Percentiles rank a stretch among this genome's conserved stretches.
phyloP scores from a whole-genome alignment of 192 early-diverging fungal species.

The Coemansia sp. region DNA sequence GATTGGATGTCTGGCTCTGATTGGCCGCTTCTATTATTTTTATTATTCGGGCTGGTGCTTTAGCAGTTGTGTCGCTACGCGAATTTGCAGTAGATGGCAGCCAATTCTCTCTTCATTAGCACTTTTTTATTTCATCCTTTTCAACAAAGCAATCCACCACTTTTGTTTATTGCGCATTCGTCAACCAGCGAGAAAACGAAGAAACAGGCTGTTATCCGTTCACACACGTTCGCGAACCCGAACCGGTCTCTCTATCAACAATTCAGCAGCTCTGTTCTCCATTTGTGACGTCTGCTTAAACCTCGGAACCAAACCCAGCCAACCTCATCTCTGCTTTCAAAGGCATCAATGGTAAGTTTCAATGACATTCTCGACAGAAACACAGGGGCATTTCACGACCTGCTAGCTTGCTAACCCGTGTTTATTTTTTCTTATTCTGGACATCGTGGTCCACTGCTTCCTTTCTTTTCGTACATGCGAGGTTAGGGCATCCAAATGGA shows the following conservation, averaged over 20 bases:
- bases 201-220: neutral
- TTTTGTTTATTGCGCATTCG: neutral
- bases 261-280: neutral
- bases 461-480: no score
- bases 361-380: neutral
- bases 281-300: neutral
- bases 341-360: constrained; percentile 2
- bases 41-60: neutral
- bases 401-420: no score
- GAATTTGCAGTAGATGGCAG: neutral
- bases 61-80: neutral
- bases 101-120: neutral
- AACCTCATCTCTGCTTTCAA: neutral
- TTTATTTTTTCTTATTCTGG: no score
- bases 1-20: no score
- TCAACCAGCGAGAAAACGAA: neutral
- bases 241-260: neutral
- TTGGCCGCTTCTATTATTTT: no score
- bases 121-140: neutral
- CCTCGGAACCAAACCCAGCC: neutral
- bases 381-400: no score
- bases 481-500: constrained; percentile 59
- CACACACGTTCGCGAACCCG: neutral
- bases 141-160: neutral
- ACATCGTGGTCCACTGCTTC: no score